Base-by-base conservation (phyloP, 164 flowering plant species). In the Aristolochia fimbriata region DNA sequence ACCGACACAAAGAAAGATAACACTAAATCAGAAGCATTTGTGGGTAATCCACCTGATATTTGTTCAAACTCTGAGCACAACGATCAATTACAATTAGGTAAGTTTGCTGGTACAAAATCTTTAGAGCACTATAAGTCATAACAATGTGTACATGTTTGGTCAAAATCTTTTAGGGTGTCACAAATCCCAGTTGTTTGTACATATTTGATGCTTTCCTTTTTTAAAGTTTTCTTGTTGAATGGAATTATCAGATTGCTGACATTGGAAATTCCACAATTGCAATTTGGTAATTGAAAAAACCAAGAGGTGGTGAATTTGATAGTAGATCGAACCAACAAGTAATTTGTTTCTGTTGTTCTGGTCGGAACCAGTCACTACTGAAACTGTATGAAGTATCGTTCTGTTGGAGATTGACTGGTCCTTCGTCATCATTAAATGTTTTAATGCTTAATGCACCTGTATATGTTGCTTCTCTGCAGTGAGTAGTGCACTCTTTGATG, bases 401-500 rank as follows among this genome's bases (percentile, higher is more conserved):
- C 3, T 51, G 22, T 19, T 51, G 9, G 14, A 6, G 22, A 12
- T 51, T 20, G 10, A 7, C 23, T 6, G 21, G 5, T 51, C 14
- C 24, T 51, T 21, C 23, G 6, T 51, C 21, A 19, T 21, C 17
- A 37, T 3, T 37, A n/a, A 19, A 19, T 20, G 11, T n/a, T 19
- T 51, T 21, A 23, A 6, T 55, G 10, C 2, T 25, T 25, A 15
- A 55, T 3, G 11, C 4, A 22, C 7, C 11, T 54, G 30, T 54
- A 9, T 46, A 15, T 45, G 60, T 47, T 51, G 17, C 50, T 67
- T 58, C 51, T 47, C 56, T 65, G 59, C 72, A 83, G 94, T 74
- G 15, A 78, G 80, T 68, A 74, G 82, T 61, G 86, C 86, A n/a
- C 72, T 73, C 51, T 76, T 84, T 73, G 90, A 78, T 67, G 75